These are phyloP conservation scores for Cardiospermum halicacabum DNA, from an alignment of 345 rosid genomes.

Conservation along the genomic window DNA sequence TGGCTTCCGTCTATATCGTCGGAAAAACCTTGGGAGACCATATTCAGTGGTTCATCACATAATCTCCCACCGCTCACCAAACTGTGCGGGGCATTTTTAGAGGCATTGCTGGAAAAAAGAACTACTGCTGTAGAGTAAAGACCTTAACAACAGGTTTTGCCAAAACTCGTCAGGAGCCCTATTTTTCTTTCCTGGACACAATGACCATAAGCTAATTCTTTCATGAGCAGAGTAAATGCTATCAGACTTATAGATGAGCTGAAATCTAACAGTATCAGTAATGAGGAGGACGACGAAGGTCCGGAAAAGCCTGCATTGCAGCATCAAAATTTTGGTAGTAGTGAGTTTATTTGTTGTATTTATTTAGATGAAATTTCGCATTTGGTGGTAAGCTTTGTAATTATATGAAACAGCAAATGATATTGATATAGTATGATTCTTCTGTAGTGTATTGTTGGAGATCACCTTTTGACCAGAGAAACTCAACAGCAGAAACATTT, in stretches of 20 bases:
- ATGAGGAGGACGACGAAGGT: no score
- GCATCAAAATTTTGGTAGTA: slow-evolving; percentile 9
- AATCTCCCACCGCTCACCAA: slow-evolving; percentile 78
- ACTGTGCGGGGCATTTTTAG: slow-evolving; percentile 65
- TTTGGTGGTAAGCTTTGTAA: background rate
- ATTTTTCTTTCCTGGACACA: no score
- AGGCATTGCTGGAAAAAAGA: slow-evolving; percentile 74
- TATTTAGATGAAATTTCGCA: background rate
- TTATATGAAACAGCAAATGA: background rate
- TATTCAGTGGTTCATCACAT: slow-evolving; percentile 78
- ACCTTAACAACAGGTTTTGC: background rate
- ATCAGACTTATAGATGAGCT: no score
- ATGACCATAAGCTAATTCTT: background rate
- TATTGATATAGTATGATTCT: background rate
- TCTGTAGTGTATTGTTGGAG: background rate
- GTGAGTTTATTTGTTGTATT: no score
- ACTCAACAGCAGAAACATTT: background rate
- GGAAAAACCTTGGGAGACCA: slow-evolving; percentile 80
- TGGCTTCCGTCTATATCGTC: slow-evolving; percentile 41
- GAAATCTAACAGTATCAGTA: no score
- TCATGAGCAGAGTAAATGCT: background rate
- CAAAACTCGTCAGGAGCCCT: background rate
- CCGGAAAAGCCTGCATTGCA: background rate
- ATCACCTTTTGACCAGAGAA: background rate
- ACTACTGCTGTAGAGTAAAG: slow-evolving; percentile 41